Conservation (phyloP, 306 rosid species). For the Prunus mongolica region DNA sequence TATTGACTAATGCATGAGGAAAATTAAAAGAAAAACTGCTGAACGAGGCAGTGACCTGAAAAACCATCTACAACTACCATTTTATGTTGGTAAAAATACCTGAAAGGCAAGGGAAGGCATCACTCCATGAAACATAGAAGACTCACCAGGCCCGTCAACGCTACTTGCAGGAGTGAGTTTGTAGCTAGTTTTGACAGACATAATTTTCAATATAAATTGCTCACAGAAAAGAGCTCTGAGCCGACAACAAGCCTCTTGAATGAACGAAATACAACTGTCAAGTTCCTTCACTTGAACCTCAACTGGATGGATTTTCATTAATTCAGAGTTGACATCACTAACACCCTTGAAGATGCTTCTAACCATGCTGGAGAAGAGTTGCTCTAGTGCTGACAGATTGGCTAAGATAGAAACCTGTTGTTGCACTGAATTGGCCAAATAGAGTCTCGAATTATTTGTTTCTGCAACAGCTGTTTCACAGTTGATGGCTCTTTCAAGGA, state of each 20-base stretch:
- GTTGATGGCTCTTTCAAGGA: constrained; percentile 49
- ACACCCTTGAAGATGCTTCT: constrained; percentile 27
- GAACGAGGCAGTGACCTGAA: neutral
- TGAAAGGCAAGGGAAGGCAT: constrained; percentile 60
- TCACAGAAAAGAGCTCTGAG: constrained; percentile 51
- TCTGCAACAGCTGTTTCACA: constrained; percentile 26
- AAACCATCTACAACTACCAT: neutral
- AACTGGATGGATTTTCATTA: constrained; percentile 18
- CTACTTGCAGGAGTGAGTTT: constrained; percentile 24
- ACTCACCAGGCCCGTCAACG: constrained; percentile 26
- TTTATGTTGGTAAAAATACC: constrained; percentile 32
- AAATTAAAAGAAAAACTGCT: neutral
- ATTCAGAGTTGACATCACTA: constrained; percentile 20
- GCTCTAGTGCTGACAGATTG: constrained; percentile 47
- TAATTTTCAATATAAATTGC: constrained; percentile 37
- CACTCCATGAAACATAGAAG: constrained; percentile 15
- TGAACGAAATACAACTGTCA: constrained; percentile 36
- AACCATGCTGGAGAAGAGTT: constrained; percentile 36
- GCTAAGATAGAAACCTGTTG: constrained; percentile 67
- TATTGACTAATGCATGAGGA: neutral
- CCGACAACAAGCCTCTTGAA: constrained; percentile 45
- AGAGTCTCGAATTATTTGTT: constrained; percentile 33
- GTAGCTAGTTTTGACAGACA: constrained; percentile 28
- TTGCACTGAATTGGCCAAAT: constrained; percentile 40
- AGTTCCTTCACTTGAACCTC: constrained; percentile 33